Evolutionary conservation across 2,329 filamentous ascomycete species (phyloP).

Genomic region (Cordyceps militaris): DNA sequence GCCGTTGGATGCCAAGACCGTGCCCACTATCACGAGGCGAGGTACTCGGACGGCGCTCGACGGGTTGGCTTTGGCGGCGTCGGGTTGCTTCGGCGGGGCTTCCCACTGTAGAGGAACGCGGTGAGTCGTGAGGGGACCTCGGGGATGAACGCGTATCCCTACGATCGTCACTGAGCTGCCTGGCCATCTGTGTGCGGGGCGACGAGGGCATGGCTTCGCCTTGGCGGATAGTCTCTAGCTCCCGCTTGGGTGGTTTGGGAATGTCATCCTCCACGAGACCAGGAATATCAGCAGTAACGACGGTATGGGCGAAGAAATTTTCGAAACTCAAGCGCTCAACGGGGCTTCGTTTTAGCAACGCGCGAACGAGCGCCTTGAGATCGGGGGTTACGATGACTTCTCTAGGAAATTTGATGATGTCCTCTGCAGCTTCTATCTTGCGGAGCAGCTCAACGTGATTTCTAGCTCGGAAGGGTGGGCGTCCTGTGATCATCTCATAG

Average conservation of each 20-base stretch:
- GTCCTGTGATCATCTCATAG: conserved; percentile 90
- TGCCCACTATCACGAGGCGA: conserved; percentile 41
- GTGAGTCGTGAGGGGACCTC: conserved; percentile 35
- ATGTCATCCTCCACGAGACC: conserved; percentile 73
- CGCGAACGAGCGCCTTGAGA: conserved; percentile 74
- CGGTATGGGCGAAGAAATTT: conserved; percentile 70
- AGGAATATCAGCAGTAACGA: conserved; percentile 70
- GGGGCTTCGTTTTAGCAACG: conserved; percentile 76
- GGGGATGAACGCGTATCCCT: conserved; percentile 27
- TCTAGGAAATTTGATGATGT: conserved; percentile 74
- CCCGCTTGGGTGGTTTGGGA: conserved; percentile 34
- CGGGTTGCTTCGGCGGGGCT: conserved; percentile 32
- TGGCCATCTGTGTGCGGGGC: conserved; percentile 21
- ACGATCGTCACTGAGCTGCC: conserved; percentile 33
- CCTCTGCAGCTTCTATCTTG: conserved; percentile 84
- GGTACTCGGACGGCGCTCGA: conserved; percentile 29
- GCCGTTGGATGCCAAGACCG: conserved; percentile 46
- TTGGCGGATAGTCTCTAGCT: conserved; percentile 27
- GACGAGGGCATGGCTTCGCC: conserved; percentile 23
- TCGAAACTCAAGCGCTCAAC: conserved; percentile 80
- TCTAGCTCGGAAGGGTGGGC: conserved; percentile 80
- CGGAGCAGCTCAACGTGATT: conserved; percentile 93
- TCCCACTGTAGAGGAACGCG: conserved; percentile 36
- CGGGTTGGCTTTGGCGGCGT: conserved; percentile 19
- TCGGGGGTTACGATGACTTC: conserved; percentile 64